Conservation (phyloP, 371 early-diverging fungal genomes). For the Blakeslea trispora region DNA sequence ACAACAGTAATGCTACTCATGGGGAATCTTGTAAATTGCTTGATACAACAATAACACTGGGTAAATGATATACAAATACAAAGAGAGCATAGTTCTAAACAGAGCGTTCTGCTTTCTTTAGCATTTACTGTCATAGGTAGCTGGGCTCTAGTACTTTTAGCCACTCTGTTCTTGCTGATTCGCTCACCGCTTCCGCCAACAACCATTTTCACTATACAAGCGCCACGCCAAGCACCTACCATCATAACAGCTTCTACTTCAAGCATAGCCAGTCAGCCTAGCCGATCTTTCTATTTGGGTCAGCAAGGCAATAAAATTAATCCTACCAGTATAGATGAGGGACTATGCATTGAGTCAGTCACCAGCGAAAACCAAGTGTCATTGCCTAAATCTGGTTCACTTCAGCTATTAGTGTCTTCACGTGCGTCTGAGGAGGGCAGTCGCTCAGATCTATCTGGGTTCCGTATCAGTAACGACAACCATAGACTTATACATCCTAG, state of each 20-base stretch:
- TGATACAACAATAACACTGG: constrained; percentile 22
- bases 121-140: constrained; percentile 25
- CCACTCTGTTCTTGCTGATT: constrained; percentile 24
- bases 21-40: constrained; percentile 17
- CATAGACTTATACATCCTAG: too few relatives aligned
- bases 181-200: constrained; percentile 28
- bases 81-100: not conserved
- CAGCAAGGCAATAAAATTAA: constrained; percentile 13
- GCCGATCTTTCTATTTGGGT: constrained; percentile 16
- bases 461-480: too few relatives aligned
- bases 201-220: constrained; percentile 26
- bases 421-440: too few relatives aligned
- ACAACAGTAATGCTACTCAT: constrained; percentile 6
- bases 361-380: not conserved
- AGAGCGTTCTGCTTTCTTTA: constrained; percentile 9
- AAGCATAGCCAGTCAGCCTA: constrained; percentile 9
- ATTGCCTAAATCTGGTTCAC: not conserved
- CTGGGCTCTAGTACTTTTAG: constrained; percentile 22
- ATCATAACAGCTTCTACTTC: constrained; percentile 11
- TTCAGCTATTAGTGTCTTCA: too few relatives aligned
- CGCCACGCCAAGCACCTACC: constrained; percentile 18
- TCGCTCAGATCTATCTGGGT: too few relatives aligned
- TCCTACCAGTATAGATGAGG: not conserved
- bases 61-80: constrained; percentile 14
- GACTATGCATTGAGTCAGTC: not conserved